Evolutionary conservation across 75 land plant genomes (phyloP).

Genomic region (Selaginella tamariscina): DNA sequence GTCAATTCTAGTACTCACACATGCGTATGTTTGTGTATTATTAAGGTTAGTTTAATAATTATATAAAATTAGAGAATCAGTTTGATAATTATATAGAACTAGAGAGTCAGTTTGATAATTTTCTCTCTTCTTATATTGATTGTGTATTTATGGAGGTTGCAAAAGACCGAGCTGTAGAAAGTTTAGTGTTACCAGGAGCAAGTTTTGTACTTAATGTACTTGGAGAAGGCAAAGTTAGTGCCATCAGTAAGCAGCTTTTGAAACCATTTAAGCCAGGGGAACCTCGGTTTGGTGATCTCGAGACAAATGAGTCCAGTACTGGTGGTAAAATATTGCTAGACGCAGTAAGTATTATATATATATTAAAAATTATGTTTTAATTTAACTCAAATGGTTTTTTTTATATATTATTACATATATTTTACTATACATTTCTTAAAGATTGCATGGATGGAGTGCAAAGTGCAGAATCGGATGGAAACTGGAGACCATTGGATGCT

Average conservation of each 20-base stretch:
- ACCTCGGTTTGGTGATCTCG: conserved; percentile 25
- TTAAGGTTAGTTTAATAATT: no score
- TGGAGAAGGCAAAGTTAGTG: conserved; percentile 29
- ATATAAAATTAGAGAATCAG: no score
- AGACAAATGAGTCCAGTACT: conserved; percentile 26
- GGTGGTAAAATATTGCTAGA: conserved; percentile 27
- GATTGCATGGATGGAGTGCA: conserved; percentile 42
- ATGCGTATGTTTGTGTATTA: no score
- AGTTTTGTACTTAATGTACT: conserved; percentile 39
- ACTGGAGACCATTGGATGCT: conserved; percentile 45
- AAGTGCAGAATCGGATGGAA: conserved; percentile 37
- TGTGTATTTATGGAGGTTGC: conserved; percentile 24
- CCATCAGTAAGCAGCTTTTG: conserved; percentile 29
- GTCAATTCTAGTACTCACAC: no score
- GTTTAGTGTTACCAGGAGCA: conserved; percentile 30
- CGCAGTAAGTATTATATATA: conserved; percentile 29
- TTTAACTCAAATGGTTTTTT: conserved; percentile 3
- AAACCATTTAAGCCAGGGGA: conserved; percentile 40
- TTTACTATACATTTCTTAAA: conserved; percentile 14
- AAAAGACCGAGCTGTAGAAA: conserved; percentile 41
- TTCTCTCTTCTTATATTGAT: not conserved
- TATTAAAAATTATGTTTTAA: not conserved
- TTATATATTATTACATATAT: no score
- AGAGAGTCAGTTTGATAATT: not conserved
- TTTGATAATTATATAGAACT: no score